phyloP scores from a whole-genome alignment of 257 asterid genomes.

The Nicotiana benthamiana region DNA sequence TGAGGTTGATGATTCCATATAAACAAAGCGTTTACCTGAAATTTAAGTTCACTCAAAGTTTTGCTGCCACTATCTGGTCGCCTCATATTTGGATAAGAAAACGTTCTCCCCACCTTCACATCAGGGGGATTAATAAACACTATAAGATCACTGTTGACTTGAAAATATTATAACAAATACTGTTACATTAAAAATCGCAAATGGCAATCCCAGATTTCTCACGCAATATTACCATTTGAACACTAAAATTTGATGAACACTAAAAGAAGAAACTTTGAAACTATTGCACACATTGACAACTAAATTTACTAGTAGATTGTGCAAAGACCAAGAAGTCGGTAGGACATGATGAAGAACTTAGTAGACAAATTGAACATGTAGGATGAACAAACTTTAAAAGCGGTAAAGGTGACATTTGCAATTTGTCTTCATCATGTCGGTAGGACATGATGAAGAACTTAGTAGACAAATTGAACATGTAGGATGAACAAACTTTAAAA shows the following conservation, averaged over 20 bases:
- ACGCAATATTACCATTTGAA: background rate
- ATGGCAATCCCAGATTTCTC: background rate
- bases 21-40: conserved; percentile 37
- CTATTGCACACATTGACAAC: background rate
- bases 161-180: background rate
- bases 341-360: background rate
- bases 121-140: conserved; percentile 3
- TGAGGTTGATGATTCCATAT: background rate
- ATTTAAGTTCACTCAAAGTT: conserved; percentile 54
- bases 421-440: no score
- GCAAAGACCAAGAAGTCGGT: background rate
- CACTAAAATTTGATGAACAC: background rate
- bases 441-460: background rate
- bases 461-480: background rate
- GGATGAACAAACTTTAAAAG: background rate
- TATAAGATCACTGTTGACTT: background rate
- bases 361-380: background rate
- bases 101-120: conserved; percentile 62
- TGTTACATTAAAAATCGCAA: background rate
- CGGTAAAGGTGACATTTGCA: background rate
- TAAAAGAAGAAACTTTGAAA: background rate
- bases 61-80: conserved; percentile 65
- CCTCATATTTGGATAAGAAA: conserved; percentile 52
- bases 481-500: background rate
- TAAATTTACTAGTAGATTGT: background rate